A percentile compares a stretch with the other conserved stretches of the same genome.
phyloP scores from a whole-genome alignment of 805 yeast genomes.

The Naumovozyma dairenensis region DNA sequence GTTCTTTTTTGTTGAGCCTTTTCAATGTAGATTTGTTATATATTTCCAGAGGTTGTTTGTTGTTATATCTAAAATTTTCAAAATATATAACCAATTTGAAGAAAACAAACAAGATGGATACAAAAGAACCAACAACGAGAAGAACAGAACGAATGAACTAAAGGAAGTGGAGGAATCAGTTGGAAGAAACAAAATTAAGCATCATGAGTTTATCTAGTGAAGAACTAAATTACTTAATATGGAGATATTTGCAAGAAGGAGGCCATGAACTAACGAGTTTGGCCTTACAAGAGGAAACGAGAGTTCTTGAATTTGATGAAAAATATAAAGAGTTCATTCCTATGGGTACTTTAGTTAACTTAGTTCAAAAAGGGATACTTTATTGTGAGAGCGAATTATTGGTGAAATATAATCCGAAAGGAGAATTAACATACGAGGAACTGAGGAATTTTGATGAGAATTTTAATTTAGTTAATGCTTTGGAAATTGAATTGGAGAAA shows the following conservation, averaged over 20 bases:
- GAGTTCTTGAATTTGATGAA: slow-evolving; percentile 47
- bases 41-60: too few relatives aligned
- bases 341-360: slow-evolving; percentile 70
- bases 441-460: slow-evolving; percentile 23
- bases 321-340: slow-evolving; percentile 45
- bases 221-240: slow-evolving; percentile 81
- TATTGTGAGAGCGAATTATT: slow-evolving; percentile 62
- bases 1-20: too few relatives aligned
- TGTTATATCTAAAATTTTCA: too few relatives aligned
- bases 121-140: not conserved
- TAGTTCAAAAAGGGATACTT: slow-evolving; percentile 79
- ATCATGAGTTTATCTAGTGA: slow-evolving; percentile 74
- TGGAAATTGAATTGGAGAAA: slow-evolving; percentile 34
- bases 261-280: slow-evolving; percentile 68
- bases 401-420: slow-evolving; percentile 29
- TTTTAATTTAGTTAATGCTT: slow-evolving; percentile 46
- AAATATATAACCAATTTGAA: not conserved
- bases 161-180: not conserved
- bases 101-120: not conserved
- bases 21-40: too few relatives aligned
- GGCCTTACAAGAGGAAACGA: slow-evolving; percentile 69
- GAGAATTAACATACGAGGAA: slow-evolving; percentile 19
- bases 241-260: slow-evolving; percentile 86
- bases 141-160: not conserved
- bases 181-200: not conserved